Conservation (phyloP, 169 alveolate genomes). For the Eimeria acervulina region DNA sequence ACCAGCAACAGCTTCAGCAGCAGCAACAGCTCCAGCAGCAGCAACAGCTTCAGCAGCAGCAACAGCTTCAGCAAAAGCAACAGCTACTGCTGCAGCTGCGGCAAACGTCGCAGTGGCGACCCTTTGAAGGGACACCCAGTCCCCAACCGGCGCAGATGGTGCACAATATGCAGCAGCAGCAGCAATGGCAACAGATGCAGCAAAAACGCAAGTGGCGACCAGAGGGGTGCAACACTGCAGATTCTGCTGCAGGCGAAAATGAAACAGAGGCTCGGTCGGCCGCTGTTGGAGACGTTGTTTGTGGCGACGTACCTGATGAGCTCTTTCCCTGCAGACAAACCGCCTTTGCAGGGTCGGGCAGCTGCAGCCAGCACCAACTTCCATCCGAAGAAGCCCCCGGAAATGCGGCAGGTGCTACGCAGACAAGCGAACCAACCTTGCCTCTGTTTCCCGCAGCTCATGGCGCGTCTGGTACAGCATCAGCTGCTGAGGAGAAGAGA, state of each 20-base stretch:
- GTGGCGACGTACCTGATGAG: not conserved
- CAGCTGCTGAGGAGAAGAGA: not conserved
- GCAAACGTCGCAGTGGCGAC: not conserved
- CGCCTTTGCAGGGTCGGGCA: not conserved
- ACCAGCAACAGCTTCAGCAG: constrained; percentile 3
- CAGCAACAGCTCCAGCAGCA: not conserved
- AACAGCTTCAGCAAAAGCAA: constrained; percentile 4
- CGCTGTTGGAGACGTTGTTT: not conserved
- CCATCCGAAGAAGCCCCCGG: not conserved
- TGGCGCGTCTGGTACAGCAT: not conserved
- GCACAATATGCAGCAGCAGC: constrained; percentile 18
- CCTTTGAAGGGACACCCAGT: not conserved
- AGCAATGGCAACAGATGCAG: constrained; percentile 32
- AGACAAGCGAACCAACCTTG: not conserved
- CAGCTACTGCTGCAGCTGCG: not conserved
- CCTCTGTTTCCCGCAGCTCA: not conserved
- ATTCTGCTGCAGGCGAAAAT: not conserved
- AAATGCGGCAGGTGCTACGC: not conserved
- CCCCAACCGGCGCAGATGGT: not conserved
- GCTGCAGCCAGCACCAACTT: constrained; percentile 6
- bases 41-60: constrained; percentile 18
- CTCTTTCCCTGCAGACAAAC: not conserved
- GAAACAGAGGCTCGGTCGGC: not conserved
- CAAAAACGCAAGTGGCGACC: constrained; percentile 6
- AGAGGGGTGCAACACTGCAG: not conserved